phyloP scores from a whole-genome alignment of 169 alveolate species.

The Cryptosporidium canis region DNA sequence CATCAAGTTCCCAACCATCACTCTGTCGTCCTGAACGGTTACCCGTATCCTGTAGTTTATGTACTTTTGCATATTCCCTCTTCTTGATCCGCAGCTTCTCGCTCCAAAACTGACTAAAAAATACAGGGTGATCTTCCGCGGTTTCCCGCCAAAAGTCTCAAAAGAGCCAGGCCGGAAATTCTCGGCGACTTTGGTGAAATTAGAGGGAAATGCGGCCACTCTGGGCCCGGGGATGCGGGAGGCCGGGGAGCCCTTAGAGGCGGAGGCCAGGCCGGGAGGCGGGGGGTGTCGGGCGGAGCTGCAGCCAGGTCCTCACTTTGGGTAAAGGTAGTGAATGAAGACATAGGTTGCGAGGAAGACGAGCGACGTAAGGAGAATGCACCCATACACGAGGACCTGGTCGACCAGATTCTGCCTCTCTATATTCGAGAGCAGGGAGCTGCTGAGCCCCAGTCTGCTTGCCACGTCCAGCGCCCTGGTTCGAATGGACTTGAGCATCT shows the following conservation, averaged over 20 bases:
- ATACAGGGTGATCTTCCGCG: neutral
- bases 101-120: neutral
- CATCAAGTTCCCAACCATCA: conserved; percentile 94
- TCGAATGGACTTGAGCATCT: conserved; percentile 55
- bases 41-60: conserved; percentile 95
- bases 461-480: conserved; percentile 64
- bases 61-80: conserved; percentile 92
- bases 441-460: conserved; percentile 49
- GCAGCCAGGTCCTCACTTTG: neutral
- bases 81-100: conserved; percentile 25
- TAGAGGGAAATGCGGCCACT: neutral
- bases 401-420: conserved; percentile 59
- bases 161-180: neutral
- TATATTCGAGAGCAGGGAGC: conserved; percentile 27
- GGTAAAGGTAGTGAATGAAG: conserved; percentile 36
- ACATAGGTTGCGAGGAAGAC: conserved; percentile 22
- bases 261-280: no score
- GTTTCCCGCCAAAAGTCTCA: neutral
- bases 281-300: no score
- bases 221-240: no score
- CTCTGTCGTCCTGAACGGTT: conserved; percentile 93
- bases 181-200: neutral
- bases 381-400: conserved; percentile 51
- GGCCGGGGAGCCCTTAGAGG: no score
- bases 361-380: conserved; percentile 31